Base-by-base conservation (phyloP, 2,329 filamentous ascomycete genomes). In the Penicillium griseofulvum region DNA sequence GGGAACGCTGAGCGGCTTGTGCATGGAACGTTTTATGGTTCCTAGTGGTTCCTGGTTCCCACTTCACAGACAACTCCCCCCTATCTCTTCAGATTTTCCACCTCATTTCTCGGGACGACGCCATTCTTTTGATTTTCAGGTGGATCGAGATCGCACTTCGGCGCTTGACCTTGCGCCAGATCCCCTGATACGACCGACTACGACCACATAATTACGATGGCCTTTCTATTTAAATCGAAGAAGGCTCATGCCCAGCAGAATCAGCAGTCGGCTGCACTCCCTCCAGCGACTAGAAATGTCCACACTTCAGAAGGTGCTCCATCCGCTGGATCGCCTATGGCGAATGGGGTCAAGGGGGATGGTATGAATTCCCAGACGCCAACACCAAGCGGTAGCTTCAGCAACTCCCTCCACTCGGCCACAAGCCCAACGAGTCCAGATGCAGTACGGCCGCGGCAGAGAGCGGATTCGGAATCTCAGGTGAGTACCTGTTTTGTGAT, bases 171-270 rank as follows among this genome's bases (percentile, higher is more conserved):
- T 44, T 49, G 56, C 52, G 44, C 47, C 50, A 59, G 59, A 63
- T 53, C 58, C 56, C 52, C 47, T 66, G 55, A 65, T 45, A 72
- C 68, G 69, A 72, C 68, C 60, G 57, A 68, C 65, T 65, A 72
- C 63, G 70, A 71, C 55, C 53, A 52, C 60, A 63, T 65, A 62
- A 34, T 64, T 49, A 80, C 74, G 74, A 91, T 91, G 88, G 86
- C 88, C 63, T 91, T 91, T 74, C 81, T 91, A 59, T 91, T 91
- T 80, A 90, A 90, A 74, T 89, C 87, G 54, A 91, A 91, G 77
- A 91, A 90, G 76, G 82, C 84, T 69, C 86, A 90, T 75, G 82
- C 84, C 69, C 86, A 88, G 73, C 83, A 85, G 55, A 62, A 65
- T 61, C 83, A 85, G 56, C 43, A 45, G 14, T 9, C 43, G 61